phyloP scores from a whole-genome alignment of 805 yeast genomes.

The Wickerhamomyces ciferrii region DNA sequence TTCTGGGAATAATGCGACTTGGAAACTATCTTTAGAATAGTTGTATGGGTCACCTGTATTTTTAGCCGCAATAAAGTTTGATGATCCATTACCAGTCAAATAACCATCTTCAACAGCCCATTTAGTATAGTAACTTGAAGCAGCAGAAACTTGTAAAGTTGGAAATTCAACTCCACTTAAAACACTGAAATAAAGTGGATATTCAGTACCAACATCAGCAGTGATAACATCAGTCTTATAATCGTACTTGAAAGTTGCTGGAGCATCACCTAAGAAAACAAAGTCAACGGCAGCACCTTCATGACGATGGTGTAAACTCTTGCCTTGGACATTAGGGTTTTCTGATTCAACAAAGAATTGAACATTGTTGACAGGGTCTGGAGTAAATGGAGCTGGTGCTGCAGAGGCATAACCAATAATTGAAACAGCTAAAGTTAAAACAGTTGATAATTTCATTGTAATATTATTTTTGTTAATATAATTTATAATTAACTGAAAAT shows the following conservation, averaged over 20 bases:
- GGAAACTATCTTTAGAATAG: slow-evolving; percentile 25
- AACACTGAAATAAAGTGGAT: neutral
- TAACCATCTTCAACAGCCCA: slow-evolving; percentile 15
- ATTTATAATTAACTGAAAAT: no score
- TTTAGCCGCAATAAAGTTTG: slow-evolving; percentile 36
- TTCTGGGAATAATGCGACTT: slow-evolving; percentile 20
- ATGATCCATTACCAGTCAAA: slow-evolving; percentile 26
- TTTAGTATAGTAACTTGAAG: slow-evolving; percentile 1
- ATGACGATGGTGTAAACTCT: no score
- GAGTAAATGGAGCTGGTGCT: neutral
- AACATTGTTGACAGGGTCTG: neutral
- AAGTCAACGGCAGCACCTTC: slow-evolving; percentile 19
- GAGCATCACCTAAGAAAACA: slow-evolving; percentile 9
- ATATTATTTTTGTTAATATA: neutral
- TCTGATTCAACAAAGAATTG: neutral
- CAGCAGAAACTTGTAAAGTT: slow-evolving; percentile 8
- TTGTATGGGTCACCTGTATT: slow-evolving; percentile 39
- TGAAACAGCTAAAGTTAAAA: no score
- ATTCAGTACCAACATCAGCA: neutral
- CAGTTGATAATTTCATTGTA: no score
- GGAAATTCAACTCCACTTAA: slow-evolving; percentile 10
- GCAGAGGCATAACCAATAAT: no score
- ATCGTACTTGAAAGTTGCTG: slow-evolving; percentile 5
- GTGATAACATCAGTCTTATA: slow-evolving; percentile 1
- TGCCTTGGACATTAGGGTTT: neutral